Evolutionary conservation across 352 stramenopile genomes (phyloP), one percentile per base, ranked within the genome.

Genomic region (Stephanocyclus meneghinianus): DNA sequence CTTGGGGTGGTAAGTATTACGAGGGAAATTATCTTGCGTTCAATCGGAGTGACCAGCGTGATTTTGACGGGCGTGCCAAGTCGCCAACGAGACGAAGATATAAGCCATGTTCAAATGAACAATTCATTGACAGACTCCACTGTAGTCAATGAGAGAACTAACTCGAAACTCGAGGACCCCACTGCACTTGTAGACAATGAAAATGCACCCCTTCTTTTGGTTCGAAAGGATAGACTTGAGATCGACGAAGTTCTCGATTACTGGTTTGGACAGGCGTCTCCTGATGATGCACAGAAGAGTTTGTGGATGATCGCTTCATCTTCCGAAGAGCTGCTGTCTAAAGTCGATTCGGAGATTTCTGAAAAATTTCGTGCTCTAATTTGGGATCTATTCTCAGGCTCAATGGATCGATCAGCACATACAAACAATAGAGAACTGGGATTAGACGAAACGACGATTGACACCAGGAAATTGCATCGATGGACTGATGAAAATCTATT

Each of bases 231-330:
- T 61, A 29, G 55, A 71, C 13, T 44, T 53, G 40, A 74, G 40
- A 92, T 92, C 62, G 44, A 85, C 13, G 47, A 76, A 66, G 84
- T 92, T 1, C 73, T 92, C 8, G 73, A 74, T n/a, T 91, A 87
- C 67, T 92, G 87, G 87, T 91, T 91, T 75, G 87, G 87, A 48
- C 79, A 88, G 77, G 74, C 84, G 51, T 70, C 72, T 30, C 85
- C 86, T 10, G 81, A 92, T 67, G 55, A 64, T 45, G 69, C 81
- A 13, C 88, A 91, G 76, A 91, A 93, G 50, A 81, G 80, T 60
- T 70, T 93, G 2, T 93, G 88, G 88, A 93, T 93, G 88, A 91
- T 93, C 79, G 78, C 86, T 44, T 70, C 83, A 29, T 86, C 80
- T 44, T 90, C 87, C 1, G 48, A 60, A 45, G 44, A 87, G 62